phyloP scores from a whole-genome alignment of 1,139 yeast species.

The Candida labiduridarum region DNA sequence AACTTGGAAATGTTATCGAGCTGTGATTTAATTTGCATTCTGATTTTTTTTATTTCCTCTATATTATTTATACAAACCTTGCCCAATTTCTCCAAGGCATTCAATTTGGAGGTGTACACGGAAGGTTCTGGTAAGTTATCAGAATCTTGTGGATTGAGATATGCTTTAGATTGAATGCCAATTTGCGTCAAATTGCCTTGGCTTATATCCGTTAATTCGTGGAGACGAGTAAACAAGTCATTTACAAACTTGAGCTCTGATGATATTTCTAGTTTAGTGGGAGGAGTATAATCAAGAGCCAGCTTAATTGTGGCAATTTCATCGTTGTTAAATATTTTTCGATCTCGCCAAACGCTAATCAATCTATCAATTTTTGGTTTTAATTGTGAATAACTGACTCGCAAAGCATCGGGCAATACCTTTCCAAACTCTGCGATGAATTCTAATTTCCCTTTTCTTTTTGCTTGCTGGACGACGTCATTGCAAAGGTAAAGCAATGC shows the following conservation, averaged over 20 bases:
- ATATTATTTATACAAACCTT: conserved; percentile 37
- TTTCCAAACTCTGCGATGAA: conserved; percentile 60
- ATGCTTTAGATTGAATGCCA: conserved; percentile 44
- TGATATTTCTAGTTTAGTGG: conserved; percentile 22
- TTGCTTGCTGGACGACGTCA: conserved; percentile 82
- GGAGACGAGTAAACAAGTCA: conserved; percentile 33
- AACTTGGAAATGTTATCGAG: conserved; percentile 44
- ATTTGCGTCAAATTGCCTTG: conserved; percentile 46
- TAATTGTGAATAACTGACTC: conserved; percentile 35
- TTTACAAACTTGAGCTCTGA: conserved; percentile 44
- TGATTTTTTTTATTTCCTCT: conserved; percentile 38
- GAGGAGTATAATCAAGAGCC: conserved; percentile 18
- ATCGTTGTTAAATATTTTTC: conserved; percentile 53
- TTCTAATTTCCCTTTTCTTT: conserved; percentile 62
- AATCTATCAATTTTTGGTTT: conserved; percentile 65
- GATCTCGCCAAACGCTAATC: conserved; percentile 73
- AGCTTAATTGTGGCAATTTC: conserved; percentile 48
- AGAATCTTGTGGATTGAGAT: conserved; percentile 43
- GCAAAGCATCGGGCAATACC: conserved; percentile 44
- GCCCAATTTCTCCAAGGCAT: conserved; percentile 46
- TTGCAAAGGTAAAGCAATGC: conserved; percentile 73
- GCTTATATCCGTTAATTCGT: conserved; percentile 30
- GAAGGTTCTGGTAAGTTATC: conserved; percentile 57
- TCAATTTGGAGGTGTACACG: conserved; percentile 48
- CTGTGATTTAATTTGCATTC: conserved; percentile 42